Evolutionary conservation across 75 land plant species (phyloP).

Genomic region (Sequoia sempervirens): DNA sequence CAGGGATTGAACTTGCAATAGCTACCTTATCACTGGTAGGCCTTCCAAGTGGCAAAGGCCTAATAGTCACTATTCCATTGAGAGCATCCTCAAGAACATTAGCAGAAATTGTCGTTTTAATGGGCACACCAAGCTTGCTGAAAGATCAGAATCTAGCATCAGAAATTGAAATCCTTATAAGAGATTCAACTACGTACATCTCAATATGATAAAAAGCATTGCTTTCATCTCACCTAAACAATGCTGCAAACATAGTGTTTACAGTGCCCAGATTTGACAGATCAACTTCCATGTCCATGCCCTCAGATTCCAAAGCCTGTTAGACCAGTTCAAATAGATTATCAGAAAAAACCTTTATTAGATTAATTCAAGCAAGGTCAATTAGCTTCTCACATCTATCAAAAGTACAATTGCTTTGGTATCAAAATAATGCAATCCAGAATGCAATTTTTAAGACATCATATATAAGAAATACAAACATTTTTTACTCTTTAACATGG

Average conservation of each 20-base stretch:
- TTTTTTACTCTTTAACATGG: not conserved
- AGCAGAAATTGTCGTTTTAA: conserved; percentile 93
- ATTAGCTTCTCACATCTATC: not conserved
- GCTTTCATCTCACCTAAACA: conserved; percentile 66
- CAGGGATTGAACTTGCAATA: not conserved
- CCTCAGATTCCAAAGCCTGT: conserved; percentile 85
- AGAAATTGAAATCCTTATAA: not conserved
- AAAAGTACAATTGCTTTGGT: not conserved
- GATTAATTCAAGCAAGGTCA: not conserved
- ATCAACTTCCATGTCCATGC: conserved; percentile 98
- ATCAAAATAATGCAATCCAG: not conserved
- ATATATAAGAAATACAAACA: not conserved
- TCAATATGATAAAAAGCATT: not conserved
- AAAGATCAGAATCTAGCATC: conserved; percentile 4
- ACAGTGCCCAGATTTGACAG: conserved; percentile 95
- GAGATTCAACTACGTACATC: conserved; percentile 1
- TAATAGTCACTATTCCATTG: conserved; percentile 85
- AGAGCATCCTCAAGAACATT: conserved; percentile 94
- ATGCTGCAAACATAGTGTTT: conserved; percentile 96
- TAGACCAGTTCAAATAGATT: not conserved
- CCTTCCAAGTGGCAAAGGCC: conserved; percentile 94
- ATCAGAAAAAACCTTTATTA: not conserved
- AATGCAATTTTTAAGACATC: not conserved
- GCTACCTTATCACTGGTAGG: conserved; percentile 84
- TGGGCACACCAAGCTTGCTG: conserved; percentile 98